Percentiles rank a stretch among this genome's conserved stretches.
phyloP scores from a whole-genome alignment of 768 basidiomycete species.

The Coprinellus micaceus region DNA sequence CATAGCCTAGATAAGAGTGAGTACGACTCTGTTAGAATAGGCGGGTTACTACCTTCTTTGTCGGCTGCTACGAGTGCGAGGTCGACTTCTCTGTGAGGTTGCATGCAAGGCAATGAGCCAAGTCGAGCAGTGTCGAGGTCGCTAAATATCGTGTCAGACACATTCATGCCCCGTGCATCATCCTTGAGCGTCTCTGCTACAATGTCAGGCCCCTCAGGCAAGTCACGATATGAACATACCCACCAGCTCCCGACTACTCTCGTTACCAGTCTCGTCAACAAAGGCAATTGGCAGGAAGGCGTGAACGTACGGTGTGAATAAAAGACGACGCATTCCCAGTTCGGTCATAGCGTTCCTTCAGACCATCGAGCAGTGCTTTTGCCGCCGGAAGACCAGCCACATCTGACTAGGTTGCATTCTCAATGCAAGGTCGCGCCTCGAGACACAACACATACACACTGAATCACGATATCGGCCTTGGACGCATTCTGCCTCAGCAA shows the following conservation, averaged over 20 bases:
- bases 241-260: constrained; percentile 32
- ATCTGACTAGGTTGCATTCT: constrained; percentile 27
- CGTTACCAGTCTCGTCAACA: neutral
- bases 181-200: constrained; percentile 37
- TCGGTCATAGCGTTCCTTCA: constrained; percentile 30
- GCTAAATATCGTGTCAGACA: constrained; percentile 39
- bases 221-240: neutral
- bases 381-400: constrained; percentile 36
- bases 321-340: constrained; percentile 32
- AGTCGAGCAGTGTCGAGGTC: constrained; percentile 46
- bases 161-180: constrained; percentile 38
- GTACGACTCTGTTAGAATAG: neutral
- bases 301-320: constrained; percentile 40
- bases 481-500: constrained; percentile 37
- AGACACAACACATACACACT: constrained; percentile 28
- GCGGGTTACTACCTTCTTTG: constrained; percentile 33
- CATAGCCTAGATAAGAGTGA: constrained; percentile 34
- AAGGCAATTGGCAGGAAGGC: neutral
- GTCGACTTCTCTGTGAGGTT: constrained; percentile 50
- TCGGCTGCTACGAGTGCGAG: constrained; percentile 44
- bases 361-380: constrained; percentile 35
- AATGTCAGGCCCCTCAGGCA: neutral
- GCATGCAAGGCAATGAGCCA: constrained; percentile 40
- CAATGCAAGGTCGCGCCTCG: neutral
- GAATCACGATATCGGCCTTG: constrained; percentile 43